Evolutionary conservation across 176 grass and related monocot genomes (phyloP), one percentile per base, ranked within the genome.

Genomic region (Avena insularis): DNA sequence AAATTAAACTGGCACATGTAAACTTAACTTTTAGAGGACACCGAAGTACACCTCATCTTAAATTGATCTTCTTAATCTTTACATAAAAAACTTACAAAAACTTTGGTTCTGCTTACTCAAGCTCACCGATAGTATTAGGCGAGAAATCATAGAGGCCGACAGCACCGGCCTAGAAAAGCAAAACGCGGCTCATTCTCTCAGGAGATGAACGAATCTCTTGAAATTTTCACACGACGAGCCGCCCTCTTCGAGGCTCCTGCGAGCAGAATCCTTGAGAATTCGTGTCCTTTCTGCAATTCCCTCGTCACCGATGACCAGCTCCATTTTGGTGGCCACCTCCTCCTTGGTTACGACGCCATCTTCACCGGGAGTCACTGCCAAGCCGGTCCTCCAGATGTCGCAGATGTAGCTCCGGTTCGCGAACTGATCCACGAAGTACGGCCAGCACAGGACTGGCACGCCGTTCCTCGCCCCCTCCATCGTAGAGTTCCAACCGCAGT

Each of bases 401-500:
- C 67, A 70, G 8, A 70, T 40, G 67, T 85, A 88, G 47, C 57
- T 79, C 78, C 54, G 35, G 61, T 75, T 85, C 2, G 48, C 7
- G 60, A 91, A 81, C 27, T 71, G 68, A 8, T 71, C 68, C 9
- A 19, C 1, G 43, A 88, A 87, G 82, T 71, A 93, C 1, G 91
- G 91, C 87, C 79, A 93, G 55, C 88, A 93, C 19, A 93, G 51
- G 71, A 93, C 79, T 21, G 77, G 85, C n/a, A 85, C 76, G 14
- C 85, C 91, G 62, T 89, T 87, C 27, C 55, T 46, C 9, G 67
- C 50, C 15, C 75, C 87, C 4, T 89, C 90, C 69, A 74, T 70
- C 9, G 90, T 86, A 27, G 88, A 92, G 49, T 90, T 92, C 91
- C 91, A 92, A 0, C 88, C 91, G 13, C 91, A 86, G 73, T 88